Base-by-base conservation (phyloP, 1,139 yeast genomes). In the Zygosaccharomyces sapae region DNA sequence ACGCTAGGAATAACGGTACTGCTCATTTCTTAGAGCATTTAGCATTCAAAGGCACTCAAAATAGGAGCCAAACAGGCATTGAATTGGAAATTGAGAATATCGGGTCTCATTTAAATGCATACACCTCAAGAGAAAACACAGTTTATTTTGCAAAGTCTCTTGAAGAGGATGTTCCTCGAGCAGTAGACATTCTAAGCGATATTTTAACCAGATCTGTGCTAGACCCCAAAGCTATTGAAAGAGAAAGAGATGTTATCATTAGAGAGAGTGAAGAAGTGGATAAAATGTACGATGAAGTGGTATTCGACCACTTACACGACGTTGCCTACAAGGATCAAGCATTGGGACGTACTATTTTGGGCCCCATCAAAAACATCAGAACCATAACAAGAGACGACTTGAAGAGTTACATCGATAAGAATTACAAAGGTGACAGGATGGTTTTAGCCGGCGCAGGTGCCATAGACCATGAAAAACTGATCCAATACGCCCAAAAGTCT, bases 191-290 rank as follows among this genome's bases (percentile, higher is more conserved):
- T 38, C 73, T 94, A 49, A 77, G 95, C 55, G 99, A 92, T 65
- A 86, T 92, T 58, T 74, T 94, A 55, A 94, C 96, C 33, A 79
- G 81, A 66, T 88, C 96, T 5, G 84, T 80, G 60, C 76, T 92
- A 52, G 96, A 88, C 49, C 80, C 80, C 46, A 67, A 75, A 48
- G 97, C 98, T 33, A 86, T 92, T 50, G 97, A 92, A 68, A 85
- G 92, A 59, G 99, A 92, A 70, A 80, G 97, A 58, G 95, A 92
- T 55, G 99, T 92, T 34, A 92, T 92, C 55, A 80, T 92, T 54
- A 86, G 97, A 65, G 99, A 92, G 70, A 81, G 94, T 59, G 98
- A 94, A 68, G 98, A 92, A 70, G 97, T 92, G 49, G 97, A 90
- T 68, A 92, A 90, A 71, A 89, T 88, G 94, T 86, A 87, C 65